Evolutionary conservation across 148 eudicot genomes (phyloP).

Genomic region (Selenicereus undatus): DNA sequence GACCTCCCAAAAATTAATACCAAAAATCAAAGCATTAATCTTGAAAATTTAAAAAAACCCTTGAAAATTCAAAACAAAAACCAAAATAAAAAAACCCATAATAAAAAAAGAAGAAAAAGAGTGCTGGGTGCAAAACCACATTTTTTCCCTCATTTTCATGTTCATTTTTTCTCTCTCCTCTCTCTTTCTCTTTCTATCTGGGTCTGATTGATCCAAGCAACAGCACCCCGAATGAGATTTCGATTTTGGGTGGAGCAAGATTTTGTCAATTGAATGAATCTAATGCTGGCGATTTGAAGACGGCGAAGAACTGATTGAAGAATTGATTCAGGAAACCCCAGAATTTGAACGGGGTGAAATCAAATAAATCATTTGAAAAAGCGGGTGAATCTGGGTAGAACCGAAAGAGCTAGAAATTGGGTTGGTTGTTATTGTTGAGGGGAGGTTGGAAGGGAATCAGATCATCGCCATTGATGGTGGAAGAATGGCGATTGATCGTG

Average conservation of each 20-base stretch:
- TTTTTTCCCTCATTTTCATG: neutral
- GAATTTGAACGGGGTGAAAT: neutral
- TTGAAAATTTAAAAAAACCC: neutral
- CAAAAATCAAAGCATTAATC: neutral
- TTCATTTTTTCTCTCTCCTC: neutral
- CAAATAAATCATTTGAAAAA: neutral
- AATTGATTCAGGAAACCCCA: neutral
- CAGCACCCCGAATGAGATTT: neutral
- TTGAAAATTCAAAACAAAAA: neutral
- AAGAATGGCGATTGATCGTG: neutral
- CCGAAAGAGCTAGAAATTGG: neutral
- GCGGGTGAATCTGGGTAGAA: neutral
- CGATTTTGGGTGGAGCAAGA: neutral
- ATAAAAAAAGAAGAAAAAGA: neutral
- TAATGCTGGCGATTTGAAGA: neutral
- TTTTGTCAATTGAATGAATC: neutral
- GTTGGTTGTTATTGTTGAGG: neutral
- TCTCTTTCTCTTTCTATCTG: neutral
- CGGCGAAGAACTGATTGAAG: neutral
- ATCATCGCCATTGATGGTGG: neutral
- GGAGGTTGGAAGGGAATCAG: neutral
- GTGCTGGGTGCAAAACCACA: neutral
- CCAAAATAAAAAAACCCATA: neutral
- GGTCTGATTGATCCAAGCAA: neutral
- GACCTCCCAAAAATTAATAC: neutral